Conservation (phyloP, 163 green algal genomes). For the Chloroidium sp. region DNA sequence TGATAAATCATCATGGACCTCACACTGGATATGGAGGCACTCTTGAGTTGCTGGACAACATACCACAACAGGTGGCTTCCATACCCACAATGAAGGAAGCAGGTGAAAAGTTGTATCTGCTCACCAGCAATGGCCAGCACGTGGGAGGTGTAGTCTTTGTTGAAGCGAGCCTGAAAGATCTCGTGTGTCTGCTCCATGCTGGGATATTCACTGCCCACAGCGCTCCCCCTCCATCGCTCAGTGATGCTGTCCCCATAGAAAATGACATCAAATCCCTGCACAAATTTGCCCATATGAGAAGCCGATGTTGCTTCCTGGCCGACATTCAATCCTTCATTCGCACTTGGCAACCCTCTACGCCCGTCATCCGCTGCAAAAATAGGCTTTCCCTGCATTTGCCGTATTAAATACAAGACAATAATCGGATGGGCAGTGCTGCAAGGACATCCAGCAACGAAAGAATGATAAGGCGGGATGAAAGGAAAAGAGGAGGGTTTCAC, state of each 20-base stretch:
- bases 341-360: too few species aligned
- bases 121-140: conserved; percentile 11
- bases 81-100: too few species aligned
- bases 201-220: not conserved
- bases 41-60: too few species aligned
- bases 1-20: too few species aligned
- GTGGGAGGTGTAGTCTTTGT: not conserved
- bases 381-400: too few species aligned
- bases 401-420: too few species aligned
- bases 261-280: conserved; percentile 21
- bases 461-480: not conserved
- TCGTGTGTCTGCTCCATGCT: not conserved
- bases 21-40: too few species aligned
- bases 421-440: too few species aligned
- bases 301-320: not conserved
- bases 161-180: conserved; percentile 15
- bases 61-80: too few species aligned
- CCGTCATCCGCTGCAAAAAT: too few species aligned
- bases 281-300: not conserved
- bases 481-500: not conserved
- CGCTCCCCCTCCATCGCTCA: conserved; percentile 24
- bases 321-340: not conserved
- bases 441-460: too few species aligned
- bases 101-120: not conserved
- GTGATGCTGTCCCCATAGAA: conserved; percentile 41